Percentiles rank a stretch among this genome's conserved stretches.
Conservation (phyloP, 805 yeast genomes). For the Candida qinlingensis region DNA sequence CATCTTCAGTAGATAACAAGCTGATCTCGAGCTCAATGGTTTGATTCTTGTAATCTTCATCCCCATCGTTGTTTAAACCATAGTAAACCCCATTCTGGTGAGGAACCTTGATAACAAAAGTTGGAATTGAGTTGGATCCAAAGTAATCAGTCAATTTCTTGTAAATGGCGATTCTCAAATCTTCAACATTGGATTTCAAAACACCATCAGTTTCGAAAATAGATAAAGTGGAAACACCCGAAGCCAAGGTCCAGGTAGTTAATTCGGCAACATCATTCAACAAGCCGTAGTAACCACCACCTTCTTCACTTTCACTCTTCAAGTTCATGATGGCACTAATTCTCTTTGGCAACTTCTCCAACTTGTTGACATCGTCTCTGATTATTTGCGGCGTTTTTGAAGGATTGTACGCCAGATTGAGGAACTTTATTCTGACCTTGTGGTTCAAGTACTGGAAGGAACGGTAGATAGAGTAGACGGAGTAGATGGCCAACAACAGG, state of each 20-base stretch:
- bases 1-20: slow-evolving; percentile 72
- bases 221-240: slow-evolving; percentile 70
- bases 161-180: slow-evolving; percentile 49
- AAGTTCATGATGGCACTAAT: slow-evolving; percentile 71
- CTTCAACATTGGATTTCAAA: slow-evolving; percentile 49
- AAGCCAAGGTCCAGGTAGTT: slow-evolving; percentile 81
- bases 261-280: slow-evolving; percentile 73
- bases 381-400: slow-evolving; percentile 80
- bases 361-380: slow-evolving; percentile 69
- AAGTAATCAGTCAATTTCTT: slow-evolving; percentile 64
- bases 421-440: slow-evolving; percentile 48
- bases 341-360: slow-evolving; percentile 72
- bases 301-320: slow-evolving; percentile 74
- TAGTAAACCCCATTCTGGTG: slow-evolving; percentile 50
- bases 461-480: slow-evolving; percentile 51
- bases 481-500: slow-evolving; percentile 43
- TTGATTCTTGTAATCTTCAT: slow-evolving; percentile 27
- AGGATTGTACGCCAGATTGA: slow-evolving; percentile 61
- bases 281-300: slow-evolving; percentile 83
- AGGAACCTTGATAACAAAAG: slow-evolving; percentile 58
- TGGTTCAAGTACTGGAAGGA: slow-evolving; percentile 47
- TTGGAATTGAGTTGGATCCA: slow-evolving; percentile 66
- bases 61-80: slow-evolving; percentile 31
- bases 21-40: slow-evolving; percentile 55
- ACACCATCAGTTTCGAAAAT: slow-evolving; percentile 79